Evolutionary conservation across 1,284 basidiomycete genomes (phyloP), one percentile per base, ranked within the genome.

Genomic region (Marasmius tenuissimus): DNA sequence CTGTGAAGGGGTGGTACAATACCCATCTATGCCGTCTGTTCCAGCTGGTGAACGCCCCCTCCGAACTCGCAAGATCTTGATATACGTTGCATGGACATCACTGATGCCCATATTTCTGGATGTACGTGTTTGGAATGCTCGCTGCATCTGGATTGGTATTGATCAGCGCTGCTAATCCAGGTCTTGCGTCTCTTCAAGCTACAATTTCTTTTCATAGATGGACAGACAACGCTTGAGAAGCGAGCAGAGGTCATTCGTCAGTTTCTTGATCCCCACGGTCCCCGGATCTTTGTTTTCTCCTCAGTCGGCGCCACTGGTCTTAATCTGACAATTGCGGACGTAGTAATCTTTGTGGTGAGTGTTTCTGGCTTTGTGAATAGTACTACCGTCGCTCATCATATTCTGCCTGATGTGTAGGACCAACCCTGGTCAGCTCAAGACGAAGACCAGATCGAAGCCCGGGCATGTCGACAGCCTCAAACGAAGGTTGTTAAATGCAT

Each of bases 391-490:
- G n/a, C n/a, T n/a, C n/a, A 33, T 34, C 34, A 4, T 4, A 40
- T 4, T 16, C 27, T 40, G 16, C 37, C 22, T 16, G 22, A 14
- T n/a, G n/a, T 22, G 47, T 9, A 56, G 53, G 53, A 55, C 37
- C 60, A 61, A 35, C 34, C 60, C 10, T 61, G 60, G 73, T 68
- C 67, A 16, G 59, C 70, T 1, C 73, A 74, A 47, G 70, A 73
- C 20, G 68, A 68, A 33, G 37, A 53, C 0, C 75, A 76, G 42
- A 74, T 73, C 10, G 45, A 61, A 0, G 73, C 72, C 10, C 67
- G 71, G 1, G 69, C 67, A 9, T 66, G 73, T 61, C 67, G 70
- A 1, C 74, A 75, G 58, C 70, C 68, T 0, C 74, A 76, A 58
- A 62, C 52, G 7, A 64, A 66, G 14, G 53, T 7, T 1, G 73